Evolutionary conservation across 2,329 filamentous ascomycete species (phyloP), one percentile per base, ranked within the genome.

Genomic region (Rugonectria rugulosa): DNA sequence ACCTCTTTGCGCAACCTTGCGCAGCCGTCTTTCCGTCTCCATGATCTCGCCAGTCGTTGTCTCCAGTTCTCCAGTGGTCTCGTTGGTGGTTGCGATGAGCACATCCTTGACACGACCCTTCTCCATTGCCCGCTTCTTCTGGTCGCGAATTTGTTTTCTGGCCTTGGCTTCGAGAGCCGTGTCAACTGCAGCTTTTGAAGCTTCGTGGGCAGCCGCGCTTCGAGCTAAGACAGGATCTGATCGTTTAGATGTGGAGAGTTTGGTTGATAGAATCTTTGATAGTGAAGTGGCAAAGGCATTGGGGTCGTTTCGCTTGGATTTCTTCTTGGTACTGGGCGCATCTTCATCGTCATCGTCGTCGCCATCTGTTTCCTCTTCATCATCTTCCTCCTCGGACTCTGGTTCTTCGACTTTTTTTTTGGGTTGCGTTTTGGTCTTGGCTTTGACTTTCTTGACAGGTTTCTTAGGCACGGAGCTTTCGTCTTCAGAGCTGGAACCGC

Each of bases 71-170:
- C 73, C 74, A 7, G 81, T 78, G 5, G 70, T 75, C 21, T 81
- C 77, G 65, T 84, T 79, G 57, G 89, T 75, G 9, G 87, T 77
- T 5, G 84, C 82, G 7, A 83, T 85, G 54, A 98, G 77, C 2
- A 98, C 90, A 75, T 98, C 92, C 75, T 88, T 90, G 46, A 98
- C 88, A 20, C 94, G 85, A 0, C 94, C 95, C 75, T 92, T 94
- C 64, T 98, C 93, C 63, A 90, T 75, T 17, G 91, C 90, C 50
- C 86, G 81, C 61, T 86, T 87, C 81, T 90, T 92, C 74, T 97
- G 90, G 27, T 91, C 88, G 27, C 91, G 86, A 67, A 98, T 73
- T 69, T 93, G 89, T 51, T 86, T 85, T 46, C 86, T 85, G 23
- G 93, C 95, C 72, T 92, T 94, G 47, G 88, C 81, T 68, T 97